Percentiles rank a stretch among this genome's conserved stretches.
Conservation (phyloP, 2,329 filamentous ascomycete genomes). For the Colletotrichum sp. region DNA sequence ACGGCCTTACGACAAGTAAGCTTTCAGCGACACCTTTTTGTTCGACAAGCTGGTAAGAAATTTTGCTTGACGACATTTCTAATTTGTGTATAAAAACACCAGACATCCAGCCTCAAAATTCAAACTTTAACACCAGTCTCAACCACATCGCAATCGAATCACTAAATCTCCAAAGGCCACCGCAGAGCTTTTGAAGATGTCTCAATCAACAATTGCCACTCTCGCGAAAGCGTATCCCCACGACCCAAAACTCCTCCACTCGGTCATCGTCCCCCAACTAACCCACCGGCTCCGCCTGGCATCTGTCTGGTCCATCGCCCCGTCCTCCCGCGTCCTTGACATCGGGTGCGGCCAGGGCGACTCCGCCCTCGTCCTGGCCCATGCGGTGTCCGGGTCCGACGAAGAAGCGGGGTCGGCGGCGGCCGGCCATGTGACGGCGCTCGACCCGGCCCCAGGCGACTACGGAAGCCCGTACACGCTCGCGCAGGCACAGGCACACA, state of each 20-base stretch:
- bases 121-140: background rate
- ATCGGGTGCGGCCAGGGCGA: conserved; percentile 23
- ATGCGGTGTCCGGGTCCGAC: background rate
- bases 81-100: background rate
- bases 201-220: background rate
- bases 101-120: background rate
- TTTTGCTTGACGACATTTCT: background rate
- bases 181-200: background rate
- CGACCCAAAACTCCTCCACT: background rate
- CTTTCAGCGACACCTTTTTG: background rate
- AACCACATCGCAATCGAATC: background rate
- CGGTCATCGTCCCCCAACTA: conserved; percentile 12
- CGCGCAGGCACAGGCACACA: conserved; percentile 8
- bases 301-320: conserved; percentile 14
- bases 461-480: conserved; percentile 18
- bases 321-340: conserved; percentile 13
- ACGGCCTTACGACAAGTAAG: background rate
- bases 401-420: background rate
- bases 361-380: conserved; percentile 13
- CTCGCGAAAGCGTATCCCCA: conserved; percentile 11
- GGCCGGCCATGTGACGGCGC: conserved; percentile 8
- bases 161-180: background rate
- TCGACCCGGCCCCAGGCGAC: conserved; percentile 12
- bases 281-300: conserved; percentile 16
- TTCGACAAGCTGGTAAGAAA: background rate